Evolutionary conservation across 371 early-diverging fungal genomes (phyloP).

Genomic region (Rhizopus delemar): DNA sequence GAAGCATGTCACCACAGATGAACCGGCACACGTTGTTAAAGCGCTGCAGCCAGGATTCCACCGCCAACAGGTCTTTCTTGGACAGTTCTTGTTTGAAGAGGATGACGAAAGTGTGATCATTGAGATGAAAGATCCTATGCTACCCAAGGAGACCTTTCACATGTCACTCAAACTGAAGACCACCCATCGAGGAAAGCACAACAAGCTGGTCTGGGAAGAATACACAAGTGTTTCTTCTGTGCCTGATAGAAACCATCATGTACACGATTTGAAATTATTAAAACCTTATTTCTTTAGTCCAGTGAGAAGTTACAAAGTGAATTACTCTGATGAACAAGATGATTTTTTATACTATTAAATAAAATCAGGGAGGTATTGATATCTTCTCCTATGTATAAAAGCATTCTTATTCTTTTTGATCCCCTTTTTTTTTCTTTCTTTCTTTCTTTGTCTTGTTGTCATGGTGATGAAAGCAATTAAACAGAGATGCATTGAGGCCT

Average conservation of each 20-base stretch:
- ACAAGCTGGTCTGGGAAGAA: constrained; percentile 66
- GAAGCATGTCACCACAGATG: constrained; percentile 55
- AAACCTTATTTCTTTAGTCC: constrained; percentile 50
- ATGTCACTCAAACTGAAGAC: constrained; percentile 49
- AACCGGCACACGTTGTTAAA: constrained; percentile 51
- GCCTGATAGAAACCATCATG: constrained; percentile 23
- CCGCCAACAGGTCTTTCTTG: constrained; percentile 49
- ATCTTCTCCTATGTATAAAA: no score
- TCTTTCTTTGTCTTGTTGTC: neutral
- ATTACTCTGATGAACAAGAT: constrained; percentile 19
- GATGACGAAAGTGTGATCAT: constrained; percentile 26
- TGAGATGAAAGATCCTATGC: constrained; percentile 33
- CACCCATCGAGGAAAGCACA: constrained; percentile 62
- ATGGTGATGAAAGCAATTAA: neutral
- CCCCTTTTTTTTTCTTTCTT: neutral
- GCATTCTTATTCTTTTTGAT: neutral
- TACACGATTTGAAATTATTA: constrained; percentile 42
- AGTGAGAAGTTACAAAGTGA: constrained; percentile 41
- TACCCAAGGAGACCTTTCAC: constrained; percentile 46
- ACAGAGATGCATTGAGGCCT: neutral
- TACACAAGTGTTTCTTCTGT: constrained; percentile 37
- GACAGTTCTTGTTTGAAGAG: constrained; percentile 35
- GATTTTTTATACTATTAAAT: neutral
- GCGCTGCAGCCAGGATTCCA: constrained; percentile 28
- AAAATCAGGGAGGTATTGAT: neutral